These are phyloP conservation scores for Clitoria ternatea DNA, from an alignment of 306 rosid species.

Conservation along the genomic window DNA sequence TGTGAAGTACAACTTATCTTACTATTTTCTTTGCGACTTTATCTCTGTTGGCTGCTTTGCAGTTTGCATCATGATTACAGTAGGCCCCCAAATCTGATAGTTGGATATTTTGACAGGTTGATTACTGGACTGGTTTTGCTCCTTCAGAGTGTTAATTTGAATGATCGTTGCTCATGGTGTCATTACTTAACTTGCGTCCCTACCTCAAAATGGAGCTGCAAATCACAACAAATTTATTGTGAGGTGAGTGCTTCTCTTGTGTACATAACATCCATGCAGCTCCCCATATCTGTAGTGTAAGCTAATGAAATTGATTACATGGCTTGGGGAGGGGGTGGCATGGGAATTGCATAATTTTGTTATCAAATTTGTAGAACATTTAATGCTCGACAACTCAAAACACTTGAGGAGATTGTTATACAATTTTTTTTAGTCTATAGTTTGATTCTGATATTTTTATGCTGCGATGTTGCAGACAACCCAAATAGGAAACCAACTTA, in stretches of 20 bases:
- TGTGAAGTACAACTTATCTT: neutral
- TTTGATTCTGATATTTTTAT: conserved; percentile 19
- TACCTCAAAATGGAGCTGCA: conserved; percentile 66
- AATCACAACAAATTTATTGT: conserved; percentile 35
- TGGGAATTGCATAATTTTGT: neutral
- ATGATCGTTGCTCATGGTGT: conserved; percentile 69
- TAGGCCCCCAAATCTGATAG: conserved; percentile 9
- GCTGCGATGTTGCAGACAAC: conserved; percentile 36
- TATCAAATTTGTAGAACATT: neutral
- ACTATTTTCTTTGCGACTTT: neutral
- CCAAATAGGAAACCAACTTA: conserved; percentile 50
- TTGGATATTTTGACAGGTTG: conserved; percentile 41
- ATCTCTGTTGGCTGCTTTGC: conserved; percentile 3
- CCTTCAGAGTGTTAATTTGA: conserved; percentile 50
- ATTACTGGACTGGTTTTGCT: conserved; percentile 51
- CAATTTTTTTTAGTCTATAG: neutral
- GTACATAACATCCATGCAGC: conserved; percentile 3
- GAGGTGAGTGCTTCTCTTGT: conserved; percentile 41
- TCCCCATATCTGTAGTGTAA: neutral
- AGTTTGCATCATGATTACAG: neutral
- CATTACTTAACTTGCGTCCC: conserved; percentile 72
- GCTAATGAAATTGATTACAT: neutral
- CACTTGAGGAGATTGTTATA: neutral
- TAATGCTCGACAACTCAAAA: neutral
- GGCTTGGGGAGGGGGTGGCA: neutral